Evolutionary conservation across 2,329 filamentous ascomycete species (phyloP).

Genomic region (Neofusicoccum parvum): DNA sequence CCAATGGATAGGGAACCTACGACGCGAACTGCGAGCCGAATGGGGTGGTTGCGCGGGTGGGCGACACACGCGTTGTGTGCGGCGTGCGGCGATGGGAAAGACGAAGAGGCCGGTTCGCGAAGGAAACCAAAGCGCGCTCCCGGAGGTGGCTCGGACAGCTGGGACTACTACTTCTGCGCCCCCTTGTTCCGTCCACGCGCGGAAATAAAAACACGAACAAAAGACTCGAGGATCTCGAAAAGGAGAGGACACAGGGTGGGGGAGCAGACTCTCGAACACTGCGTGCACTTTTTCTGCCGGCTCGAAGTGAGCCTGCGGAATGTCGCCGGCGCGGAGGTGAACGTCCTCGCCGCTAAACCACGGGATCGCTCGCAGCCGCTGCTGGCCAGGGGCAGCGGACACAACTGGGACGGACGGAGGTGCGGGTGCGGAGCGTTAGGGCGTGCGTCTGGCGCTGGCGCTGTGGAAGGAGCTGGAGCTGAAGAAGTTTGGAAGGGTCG

Average conservation of each 20-base stretch:
- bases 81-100: constrained; percentile 9
- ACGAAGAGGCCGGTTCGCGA: constrained; percentile 18
- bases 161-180: constrained; percentile 10
- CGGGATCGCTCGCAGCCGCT: background rate
- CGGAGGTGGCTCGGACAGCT: constrained; percentile 14
- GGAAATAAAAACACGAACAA: background rate
- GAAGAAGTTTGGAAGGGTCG: background rate
- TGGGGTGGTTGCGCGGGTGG: constrained; percentile 17
- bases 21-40: constrained; percentile 20
- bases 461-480: background rate
- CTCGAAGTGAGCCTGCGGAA: background rate
- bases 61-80: constrained; percentile 19
- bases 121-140: constrained; percentile 17
- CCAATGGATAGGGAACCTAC: constrained; percentile 2
- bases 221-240: background rate
- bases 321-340: constrained; percentile 1
- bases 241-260: background rate
- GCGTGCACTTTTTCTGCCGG: background rate
- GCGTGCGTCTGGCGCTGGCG: background rate
- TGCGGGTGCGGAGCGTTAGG: background rate
- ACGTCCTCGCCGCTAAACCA: background rate
- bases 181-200: constrained; percentile 9
- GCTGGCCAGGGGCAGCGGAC: background rate
- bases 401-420: background rate
- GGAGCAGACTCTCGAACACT: background rate